phyloP scores from a whole-genome alignment of 2,329 filamentous ascomycete genomes.

The Epichloe scottii region DNA sequence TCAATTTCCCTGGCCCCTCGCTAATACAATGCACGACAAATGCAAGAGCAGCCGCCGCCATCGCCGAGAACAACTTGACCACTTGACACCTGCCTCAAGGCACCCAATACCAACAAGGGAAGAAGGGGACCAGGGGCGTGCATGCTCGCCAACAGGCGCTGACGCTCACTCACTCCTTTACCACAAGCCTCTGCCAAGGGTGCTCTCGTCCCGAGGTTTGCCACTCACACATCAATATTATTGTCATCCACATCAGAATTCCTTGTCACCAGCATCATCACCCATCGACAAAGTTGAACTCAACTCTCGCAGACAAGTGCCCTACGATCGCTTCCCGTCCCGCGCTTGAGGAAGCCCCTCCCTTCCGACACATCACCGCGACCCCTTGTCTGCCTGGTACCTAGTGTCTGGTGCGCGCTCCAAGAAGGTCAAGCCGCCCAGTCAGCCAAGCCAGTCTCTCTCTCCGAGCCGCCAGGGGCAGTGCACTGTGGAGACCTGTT shows the following conservation, averaged over 20 bases:
- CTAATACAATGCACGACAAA: background rate
- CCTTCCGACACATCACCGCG: background rate
- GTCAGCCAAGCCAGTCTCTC: too few species aligned
- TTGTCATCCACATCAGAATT: background rate
- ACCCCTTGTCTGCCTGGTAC: background rate
- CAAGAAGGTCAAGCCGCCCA: background rate
- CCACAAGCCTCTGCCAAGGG: background rate
- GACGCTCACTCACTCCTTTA: too few species aligned
- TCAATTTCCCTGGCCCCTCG: background rate
- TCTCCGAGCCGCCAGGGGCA: constrained; percentile 5
- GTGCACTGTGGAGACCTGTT: constrained; percentile 2
- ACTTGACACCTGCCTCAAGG: too few species aligned
- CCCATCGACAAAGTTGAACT: background rate
- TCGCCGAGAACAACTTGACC: too few species aligned
- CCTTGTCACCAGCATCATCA: background rate
- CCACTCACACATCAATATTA: background rate
- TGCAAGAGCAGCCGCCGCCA: background rate
- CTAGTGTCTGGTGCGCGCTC: background rate
- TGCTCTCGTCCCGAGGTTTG: background rate
- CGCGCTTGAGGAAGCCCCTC: background rate
- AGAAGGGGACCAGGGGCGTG: too few species aligned
- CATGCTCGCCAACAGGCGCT: too few species aligned
- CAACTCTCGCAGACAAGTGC: background rate
- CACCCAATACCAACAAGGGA: too few species aligned
- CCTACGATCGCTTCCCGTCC: background rate